phyloP scores from a whole-genome alignment of 257 asterid genomes.

The Cinchona pubescens region DNA sequence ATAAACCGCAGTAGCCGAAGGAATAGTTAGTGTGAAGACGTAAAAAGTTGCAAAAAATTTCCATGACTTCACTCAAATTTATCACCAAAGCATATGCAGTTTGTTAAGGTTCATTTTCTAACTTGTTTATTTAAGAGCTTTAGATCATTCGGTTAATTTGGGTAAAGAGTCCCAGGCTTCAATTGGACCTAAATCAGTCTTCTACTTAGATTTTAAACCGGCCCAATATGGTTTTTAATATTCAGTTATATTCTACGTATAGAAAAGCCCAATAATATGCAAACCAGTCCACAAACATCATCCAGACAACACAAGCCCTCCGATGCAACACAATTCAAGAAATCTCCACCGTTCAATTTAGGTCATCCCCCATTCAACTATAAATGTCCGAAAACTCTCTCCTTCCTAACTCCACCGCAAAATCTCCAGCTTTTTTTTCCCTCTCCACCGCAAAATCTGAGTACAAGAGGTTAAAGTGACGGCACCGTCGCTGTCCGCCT shows the following conservation, averaged over 20 bases:
- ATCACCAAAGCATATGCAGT: not conserved
- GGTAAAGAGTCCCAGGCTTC: not conserved
- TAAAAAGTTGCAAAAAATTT: conserved; percentile 73
- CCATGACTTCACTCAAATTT: conserved; percentile 49
- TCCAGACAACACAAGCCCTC: not conserved
- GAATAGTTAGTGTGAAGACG: conserved; percentile 79
- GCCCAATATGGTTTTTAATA: not conserved
- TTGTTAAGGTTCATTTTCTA: not conserved
- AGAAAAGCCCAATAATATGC: no score
- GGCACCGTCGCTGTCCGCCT: conserved; percentile 82
- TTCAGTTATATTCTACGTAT: no score
- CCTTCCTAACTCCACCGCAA: not conserved
- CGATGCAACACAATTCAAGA: not conserved
- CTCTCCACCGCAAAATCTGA: conserved; percentile 19
- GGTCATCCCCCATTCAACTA: conserved; percentile 18
- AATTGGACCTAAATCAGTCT: no score
- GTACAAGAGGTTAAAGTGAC: conserved; percentile 73
- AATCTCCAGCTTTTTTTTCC: not conserved
- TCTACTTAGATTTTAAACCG: not conserved
- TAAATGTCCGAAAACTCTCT: conserved; percentile 1
- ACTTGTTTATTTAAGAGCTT: not conserved
- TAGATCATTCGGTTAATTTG: not conserved
- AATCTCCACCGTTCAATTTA: conserved; percentile 38
- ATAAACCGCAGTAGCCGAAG: conserved; percentile 73
- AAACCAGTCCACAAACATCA: not conserved